Evolutionary conservation across 1,284 basidiomycete species (phyloP).

Genomic region (Rhodotorula sp.): DNA sequence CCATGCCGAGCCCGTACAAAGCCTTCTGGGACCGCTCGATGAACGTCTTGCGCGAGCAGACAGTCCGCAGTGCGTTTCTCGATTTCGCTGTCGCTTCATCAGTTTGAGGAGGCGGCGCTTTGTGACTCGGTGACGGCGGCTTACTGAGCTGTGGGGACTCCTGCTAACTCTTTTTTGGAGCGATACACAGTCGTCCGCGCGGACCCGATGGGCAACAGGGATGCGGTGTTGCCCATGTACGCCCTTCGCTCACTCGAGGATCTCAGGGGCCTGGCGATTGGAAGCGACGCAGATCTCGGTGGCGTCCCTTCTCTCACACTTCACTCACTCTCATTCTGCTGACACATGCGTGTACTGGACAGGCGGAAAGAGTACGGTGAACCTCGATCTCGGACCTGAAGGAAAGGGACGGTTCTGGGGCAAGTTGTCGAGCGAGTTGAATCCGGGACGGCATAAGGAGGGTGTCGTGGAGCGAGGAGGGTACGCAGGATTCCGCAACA

Average conservation of each 20-base stretch:
- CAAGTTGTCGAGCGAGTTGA: conserved; percentile 66
- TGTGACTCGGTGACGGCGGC: too few species aligned
- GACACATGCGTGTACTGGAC: background rate
- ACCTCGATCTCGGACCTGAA: conserved; percentile 63
- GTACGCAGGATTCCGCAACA: conserved; percentile 81
- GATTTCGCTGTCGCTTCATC: background rate
- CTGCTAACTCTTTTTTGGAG: background rate
- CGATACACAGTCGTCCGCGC: conserved; percentile 27
- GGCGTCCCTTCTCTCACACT: background rate
- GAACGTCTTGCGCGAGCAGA: conserved; percentile 29
- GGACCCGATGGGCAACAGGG: conserved; percentile 10
- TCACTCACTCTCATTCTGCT: rapidly evolving
- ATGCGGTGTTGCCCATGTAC: conserved; percentile 32
- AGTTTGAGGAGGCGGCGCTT: too few species aligned
- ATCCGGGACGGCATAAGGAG: conserved; percentile 59
- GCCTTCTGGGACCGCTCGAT: conserved; percentile 35
- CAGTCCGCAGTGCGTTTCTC: conserved; percentile 18
- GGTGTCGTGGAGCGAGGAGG: conserved; percentile 58
- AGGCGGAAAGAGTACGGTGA: conserved; percentile 74
- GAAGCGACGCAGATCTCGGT: conserved; percentile 80
- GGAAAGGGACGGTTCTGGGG: conserved; percentile 70
- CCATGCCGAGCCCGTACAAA: conserved; percentile 19
- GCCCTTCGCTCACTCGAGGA: conserved; percentile 63
- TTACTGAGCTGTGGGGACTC: too few species aligned
- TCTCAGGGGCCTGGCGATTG: conserved; percentile 63